A percentile compares a stretch with the other conserved stretches of the same genome.
Conservation (phyloP, 148 eudicot genomes). For the Limonium bicolor region DNA sequence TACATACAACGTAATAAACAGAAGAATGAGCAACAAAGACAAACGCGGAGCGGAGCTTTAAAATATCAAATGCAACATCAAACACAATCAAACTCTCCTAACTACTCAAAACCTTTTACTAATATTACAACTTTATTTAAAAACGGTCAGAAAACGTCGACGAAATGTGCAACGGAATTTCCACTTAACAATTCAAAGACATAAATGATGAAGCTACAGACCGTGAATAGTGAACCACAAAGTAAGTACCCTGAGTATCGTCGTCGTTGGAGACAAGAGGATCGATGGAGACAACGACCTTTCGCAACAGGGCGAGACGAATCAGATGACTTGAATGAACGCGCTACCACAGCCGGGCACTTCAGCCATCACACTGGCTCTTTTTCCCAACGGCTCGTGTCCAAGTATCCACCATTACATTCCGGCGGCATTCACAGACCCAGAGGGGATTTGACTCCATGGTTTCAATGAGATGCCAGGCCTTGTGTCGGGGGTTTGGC, state of each 20-base stretch:
- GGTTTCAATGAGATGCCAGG: too few relatives aligned
- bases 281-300: constrained; percentile 56
- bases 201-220: background rate
- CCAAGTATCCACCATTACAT: constrained; percentile 14
- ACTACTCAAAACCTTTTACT: too few relatives aligned
- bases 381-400: constrained; percentile 43
- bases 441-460: constrained; percentile 3
- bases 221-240: background rate
- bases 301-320: constrained; percentile 37
- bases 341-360: constrained; percentile 54
- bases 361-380: constrained; percentile 57
- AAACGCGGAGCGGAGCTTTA: too few relatives aligned
- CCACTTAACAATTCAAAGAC: background rate
- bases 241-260: constrained; percentile 42
- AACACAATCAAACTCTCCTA: too few relatives aligned
- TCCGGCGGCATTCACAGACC: background rate
- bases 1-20: too few relatives aligned
- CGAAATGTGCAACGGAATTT: too few relatives aligned
- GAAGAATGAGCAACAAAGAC: too few relatives aligned
- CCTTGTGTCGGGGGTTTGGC: too few relatives aligned
- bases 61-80: too few relatives aligned
- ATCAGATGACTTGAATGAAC: constrained; percentile 17
- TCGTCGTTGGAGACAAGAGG: constrained; percentile 38
- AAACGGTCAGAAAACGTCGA: too few relatives aligned
- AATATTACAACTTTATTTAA: too few relatives aligned